These are phyloP conservation scores for Ceriops tagal DNA, from an alignment of 345 rosid genomes.

Conservation along the genomic window DNA sequence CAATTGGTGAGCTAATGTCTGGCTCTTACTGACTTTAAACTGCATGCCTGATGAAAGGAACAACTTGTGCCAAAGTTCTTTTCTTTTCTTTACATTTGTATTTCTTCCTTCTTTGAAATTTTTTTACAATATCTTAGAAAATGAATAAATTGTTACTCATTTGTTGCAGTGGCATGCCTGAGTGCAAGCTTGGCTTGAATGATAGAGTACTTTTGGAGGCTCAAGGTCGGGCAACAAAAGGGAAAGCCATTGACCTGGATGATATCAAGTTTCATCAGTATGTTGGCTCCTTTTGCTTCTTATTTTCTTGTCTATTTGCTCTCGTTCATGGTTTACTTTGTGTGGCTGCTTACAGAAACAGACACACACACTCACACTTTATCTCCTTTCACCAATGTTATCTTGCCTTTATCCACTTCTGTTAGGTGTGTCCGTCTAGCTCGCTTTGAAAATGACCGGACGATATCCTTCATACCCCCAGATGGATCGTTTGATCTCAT, in stretches of 20 bases:
- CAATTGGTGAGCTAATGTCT: not conserved
- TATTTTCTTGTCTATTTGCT: not conserved
- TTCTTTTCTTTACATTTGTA: not conserved
- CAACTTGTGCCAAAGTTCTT: not conserved
- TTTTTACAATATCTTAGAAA: too few relatives aligned
- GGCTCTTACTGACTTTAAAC: not conserved
- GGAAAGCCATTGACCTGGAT: conserved; percentile 94
- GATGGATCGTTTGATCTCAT: conserved; percentile 97
- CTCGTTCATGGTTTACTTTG: not conserved
- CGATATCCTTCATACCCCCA: conserved; percentile 94
- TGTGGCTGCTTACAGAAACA: conserved; percentile 7
- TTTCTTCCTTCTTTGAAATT: too few relatives aligned
- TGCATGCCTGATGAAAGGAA: not conserved
- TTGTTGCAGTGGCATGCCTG: conserved; percentile 84
- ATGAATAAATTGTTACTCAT: not conserved
- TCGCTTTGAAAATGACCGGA: conserved; percentile 91
- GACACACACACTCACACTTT: not conserved
- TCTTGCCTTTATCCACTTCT: not conserved
- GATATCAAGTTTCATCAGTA: conserved; percentile 99
- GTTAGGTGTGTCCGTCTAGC: conserved; percentile 92
- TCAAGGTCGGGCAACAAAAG: conserved; percentile 89
- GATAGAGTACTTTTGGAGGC: conserved; percentile 94
- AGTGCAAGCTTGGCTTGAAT: conserved; percentile 94
- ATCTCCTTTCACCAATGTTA: not conserved
- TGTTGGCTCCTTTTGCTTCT: conserved; percentile 13